Evolutionary conservation across 2,329 filamentous ascomycete species (phyloP).

Genomic region (Botryotinia globosa): DNA sequence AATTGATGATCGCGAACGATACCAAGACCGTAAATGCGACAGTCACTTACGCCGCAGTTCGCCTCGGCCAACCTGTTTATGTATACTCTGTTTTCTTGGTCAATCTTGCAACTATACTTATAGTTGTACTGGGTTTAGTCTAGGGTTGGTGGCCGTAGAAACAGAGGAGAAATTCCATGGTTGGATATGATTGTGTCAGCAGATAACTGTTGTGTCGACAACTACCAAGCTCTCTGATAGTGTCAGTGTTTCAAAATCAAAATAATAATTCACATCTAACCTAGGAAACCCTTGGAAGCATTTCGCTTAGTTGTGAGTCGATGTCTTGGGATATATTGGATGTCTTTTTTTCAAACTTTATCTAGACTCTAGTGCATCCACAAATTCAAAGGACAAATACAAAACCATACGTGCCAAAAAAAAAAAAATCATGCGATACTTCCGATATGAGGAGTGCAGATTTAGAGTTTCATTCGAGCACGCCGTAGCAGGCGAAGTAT

Average conservation of each 20-base stretch:
- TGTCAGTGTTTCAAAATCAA: background rate
- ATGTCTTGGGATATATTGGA: background rate
- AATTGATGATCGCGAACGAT: slow-evolving; percentile 39
- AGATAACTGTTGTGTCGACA: no score
- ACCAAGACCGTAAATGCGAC: background rate
- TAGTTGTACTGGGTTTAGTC: background rate
- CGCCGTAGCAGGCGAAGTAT: background rate
- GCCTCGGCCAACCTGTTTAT: slow-evolving; percentile 14
- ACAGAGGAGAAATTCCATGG: background rate
- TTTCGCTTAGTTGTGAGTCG: background rate
- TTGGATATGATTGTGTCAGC: background rate
- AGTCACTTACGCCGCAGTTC: slow-evolving; percentile 4
- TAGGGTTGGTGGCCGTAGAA: background rate
- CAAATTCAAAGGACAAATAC: background rate
- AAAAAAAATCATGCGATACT: background rate
- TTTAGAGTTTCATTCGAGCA: background rate
- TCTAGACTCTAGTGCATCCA: background rate
- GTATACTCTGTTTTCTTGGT: slow-evolving; percentile 9
- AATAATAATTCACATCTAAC: background rate
- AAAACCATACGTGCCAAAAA: background rate
- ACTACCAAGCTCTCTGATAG: background rate
- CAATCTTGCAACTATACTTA: slow-evolving; percentile 9
- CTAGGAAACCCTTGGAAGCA: background rate
- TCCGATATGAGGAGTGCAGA: background rate
- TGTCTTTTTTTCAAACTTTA: background rate